Percentiles rank a stretch among this genome's conserved stretches.
Evolutionary conservation across 805 yeast species (phyloP).

Genomic region (Ogataea pignaliae): DNA sequence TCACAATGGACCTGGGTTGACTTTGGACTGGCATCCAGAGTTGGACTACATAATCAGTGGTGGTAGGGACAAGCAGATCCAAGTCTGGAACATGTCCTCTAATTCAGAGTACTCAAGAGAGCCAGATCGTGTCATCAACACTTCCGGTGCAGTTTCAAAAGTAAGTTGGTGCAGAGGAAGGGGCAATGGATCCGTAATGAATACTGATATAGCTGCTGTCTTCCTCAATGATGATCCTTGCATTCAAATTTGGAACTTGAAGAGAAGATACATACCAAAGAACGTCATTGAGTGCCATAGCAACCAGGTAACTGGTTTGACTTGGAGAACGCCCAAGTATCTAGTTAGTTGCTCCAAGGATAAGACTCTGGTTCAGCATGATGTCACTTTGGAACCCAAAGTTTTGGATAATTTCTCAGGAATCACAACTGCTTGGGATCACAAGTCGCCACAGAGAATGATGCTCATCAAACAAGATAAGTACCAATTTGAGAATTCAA

Average conservation of each 20-base stretch:
- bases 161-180: constrained; percentile 62
- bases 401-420: constrained; percentile 48
- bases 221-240: constrained; percentile 69
- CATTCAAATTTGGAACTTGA: constrained; percentile 64
- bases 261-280: constrained; percentile 68
- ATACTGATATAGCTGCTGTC: constrained; percentile 69
- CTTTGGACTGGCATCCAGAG: constrained; percentile 85
- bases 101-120: constrained; percentile 32
- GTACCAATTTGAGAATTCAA: constrained; percentile 33
- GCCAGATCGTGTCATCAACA: constrained; percentile 69
- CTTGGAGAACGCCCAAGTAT: constrained; percentile 43
- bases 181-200: constrained; percentile 37
- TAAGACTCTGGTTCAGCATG: constrained; percentile 42
- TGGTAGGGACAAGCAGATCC: constrained; percentile 83
- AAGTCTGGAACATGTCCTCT: constrained; percentile 63
- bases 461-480: constrained; percentile 48
- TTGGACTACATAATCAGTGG: constrained; percentile 81
- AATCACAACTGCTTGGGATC: constrained; percentile 56
- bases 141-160: constrained; percentile 76
- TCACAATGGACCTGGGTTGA: constrained; percentile 86
- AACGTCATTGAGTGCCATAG: constrained; percentile 46
- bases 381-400: constrained; percentile 38
- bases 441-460: constrained; percentile 40
- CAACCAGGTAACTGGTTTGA: constrained; percentile 51
- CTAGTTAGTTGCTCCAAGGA: constrained; percentile 52